Evolutionary conservation across 768 basidiomycete species (phyloP).

Genomic region (Boletales sp.): DNA sequence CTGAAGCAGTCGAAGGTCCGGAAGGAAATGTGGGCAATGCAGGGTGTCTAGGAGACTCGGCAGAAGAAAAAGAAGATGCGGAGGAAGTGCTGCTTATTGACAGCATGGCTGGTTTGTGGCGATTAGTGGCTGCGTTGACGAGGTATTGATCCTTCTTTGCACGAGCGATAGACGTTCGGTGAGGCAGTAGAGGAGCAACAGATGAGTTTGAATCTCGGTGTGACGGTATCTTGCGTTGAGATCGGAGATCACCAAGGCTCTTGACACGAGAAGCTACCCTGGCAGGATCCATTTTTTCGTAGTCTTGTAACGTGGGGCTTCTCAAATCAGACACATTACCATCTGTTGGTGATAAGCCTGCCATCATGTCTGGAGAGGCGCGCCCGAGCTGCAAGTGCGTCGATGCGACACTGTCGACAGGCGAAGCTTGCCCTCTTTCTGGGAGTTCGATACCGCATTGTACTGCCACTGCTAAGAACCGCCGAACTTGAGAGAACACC

Average conservation of each 20-base stretch:
- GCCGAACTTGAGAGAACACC: conserved; percentile 75
- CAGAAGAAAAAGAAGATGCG: conserved; percentile 64
- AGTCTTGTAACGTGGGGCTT: conserved; percentile 25
- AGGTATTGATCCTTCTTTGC: conserved; percentile 40
- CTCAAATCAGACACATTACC: conserved; percentile 28
- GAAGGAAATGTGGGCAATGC: conserved; percentile 58
- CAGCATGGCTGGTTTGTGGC: conserved; percentile 41
- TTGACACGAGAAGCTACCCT: conserved; percentile 41
- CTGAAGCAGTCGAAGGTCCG: conserved; percentile 64
- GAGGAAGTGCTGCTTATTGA: conserved; percentile 75
- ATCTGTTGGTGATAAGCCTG: conserved; percentile 8
- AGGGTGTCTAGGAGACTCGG: conserved; percentile 46
- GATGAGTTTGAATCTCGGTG: conserved; percentile 37
- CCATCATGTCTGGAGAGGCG: conserved; percentile 14
- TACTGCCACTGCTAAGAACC: conserved; percentile 72
- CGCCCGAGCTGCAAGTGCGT: conserved; percentile 14
- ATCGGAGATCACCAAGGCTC: conserved; percentile 52
- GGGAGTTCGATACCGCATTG: conserved; percentile 74
- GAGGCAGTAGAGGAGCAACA: conserved; percentile 34
- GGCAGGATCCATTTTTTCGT: conserved; percentile 18
- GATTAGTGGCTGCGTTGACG: conserved; percentile 33
- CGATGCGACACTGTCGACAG: conserved; percentile 16
- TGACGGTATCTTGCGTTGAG: conserved; percentile 24
- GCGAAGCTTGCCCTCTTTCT: conserved; percentile 38
- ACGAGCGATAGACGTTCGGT: conserved; percentile 23